Evolutionary conservation across 2,329 filamentous ascomycete species (phyloP), one percentile per base, ranked within the genome.

Genomic region (Alternaria postmessia): DNA sequence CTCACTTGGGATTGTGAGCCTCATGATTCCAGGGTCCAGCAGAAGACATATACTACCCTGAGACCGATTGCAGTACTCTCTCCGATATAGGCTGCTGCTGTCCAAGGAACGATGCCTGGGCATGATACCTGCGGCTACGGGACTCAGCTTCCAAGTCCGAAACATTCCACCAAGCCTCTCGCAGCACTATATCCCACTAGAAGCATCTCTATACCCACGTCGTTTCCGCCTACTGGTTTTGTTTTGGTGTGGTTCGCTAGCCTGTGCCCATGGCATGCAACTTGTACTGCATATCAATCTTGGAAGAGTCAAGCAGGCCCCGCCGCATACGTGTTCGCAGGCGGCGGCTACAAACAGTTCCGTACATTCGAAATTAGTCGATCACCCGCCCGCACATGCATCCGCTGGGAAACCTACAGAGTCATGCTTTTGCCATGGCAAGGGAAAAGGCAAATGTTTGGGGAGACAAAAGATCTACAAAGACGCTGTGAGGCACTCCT

Each of bases 341-440:
- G 20, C n/a, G 16, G 46, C 41, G 41, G 26, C 48, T 20, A 57
- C 41, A 57, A 18, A 57, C 34, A 52, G 18, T 39, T 16, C 28
- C 52, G 42, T 36, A 12, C 34, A 30, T 12, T 34, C 38, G 24
- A 54, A 26, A 54, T 36, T 22, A 60, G 56, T 51, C 57, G 56
- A 60, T 56, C 51, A 62, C 46, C 60, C 56, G 57, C 51, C 28
- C 54, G 51, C 57, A 18, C 30, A 18, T 55, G 60, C 60, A 62
- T 47, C 32, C 48, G 28, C 42, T 48, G 42, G 47, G 28, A 53
- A 20, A 30, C 12, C 41, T 8, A 41, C 51, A 34, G 28, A 32
- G n/a, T 38, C 38, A 18, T 38, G 46, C 20, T 3, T 56, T 51
- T 41, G 38, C 7, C 7, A 38, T 36, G 42, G 11, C 38, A 24